Percentiles rank a stretch among this genome's conserved stretches.
phyloP scores from a whole-genome alignment of 2,329 filamentous ascomycete species.

The Apiospora arundinis region DNA sequence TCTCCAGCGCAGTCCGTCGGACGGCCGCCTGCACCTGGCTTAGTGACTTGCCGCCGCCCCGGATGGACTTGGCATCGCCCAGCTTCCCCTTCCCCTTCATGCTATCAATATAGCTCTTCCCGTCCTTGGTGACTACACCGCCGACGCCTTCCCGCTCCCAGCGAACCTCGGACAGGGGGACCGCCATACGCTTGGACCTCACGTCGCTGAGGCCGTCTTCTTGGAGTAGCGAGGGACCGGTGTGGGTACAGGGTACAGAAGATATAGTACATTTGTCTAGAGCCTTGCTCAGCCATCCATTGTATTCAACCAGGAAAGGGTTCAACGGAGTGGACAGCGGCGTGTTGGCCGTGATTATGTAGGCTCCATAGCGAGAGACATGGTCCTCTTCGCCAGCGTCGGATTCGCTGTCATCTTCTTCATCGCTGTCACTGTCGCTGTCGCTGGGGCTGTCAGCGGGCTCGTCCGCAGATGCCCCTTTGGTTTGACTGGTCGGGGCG shows the following conservation, averaged over 20 bases:
- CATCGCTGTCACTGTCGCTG: conserved; percentile 32
- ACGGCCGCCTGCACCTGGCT: conserved; percentile 75
- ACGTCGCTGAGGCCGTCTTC: conserved; percentile 76
- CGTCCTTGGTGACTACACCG: conserved; percentile 65
- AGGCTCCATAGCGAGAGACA: conserved; percentile 76
- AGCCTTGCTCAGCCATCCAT: conserved; percentile 79
- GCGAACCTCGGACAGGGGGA: conserved; percentile 82
- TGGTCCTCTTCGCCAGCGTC: conserved; percentile 65
- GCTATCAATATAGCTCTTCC: conserved; percentile 65
- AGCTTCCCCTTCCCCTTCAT: conserved; percentile 55
- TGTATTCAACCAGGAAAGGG: conserved; percentile 82
- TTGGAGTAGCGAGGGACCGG: conserved; percentile 79
- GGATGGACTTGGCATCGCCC: conserved; percentile 36
- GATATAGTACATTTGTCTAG: conserved; percentile 74
- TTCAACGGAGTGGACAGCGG: conserved; percentile 83
- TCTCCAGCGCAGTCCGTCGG: conserved; percentile 79
- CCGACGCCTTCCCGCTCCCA: conserved; percentile 83
- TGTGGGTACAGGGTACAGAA: conserved; percentile 77
- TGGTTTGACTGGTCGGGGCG: conserved; percentile 57
- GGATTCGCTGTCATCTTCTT: conserved; percentile 34
- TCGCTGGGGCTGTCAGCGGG: conserved; percentile 33
- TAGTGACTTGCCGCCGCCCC: conserved; percentile 57
- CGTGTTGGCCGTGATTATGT: conserved; percentile 81
- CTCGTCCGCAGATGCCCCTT: conserved; percentile 25
- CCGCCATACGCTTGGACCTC: conserved; percentile 79